Evolutionary conservation across 345 rosid species (phyloP).

Genomic region (Syzygium grande): DNA sequence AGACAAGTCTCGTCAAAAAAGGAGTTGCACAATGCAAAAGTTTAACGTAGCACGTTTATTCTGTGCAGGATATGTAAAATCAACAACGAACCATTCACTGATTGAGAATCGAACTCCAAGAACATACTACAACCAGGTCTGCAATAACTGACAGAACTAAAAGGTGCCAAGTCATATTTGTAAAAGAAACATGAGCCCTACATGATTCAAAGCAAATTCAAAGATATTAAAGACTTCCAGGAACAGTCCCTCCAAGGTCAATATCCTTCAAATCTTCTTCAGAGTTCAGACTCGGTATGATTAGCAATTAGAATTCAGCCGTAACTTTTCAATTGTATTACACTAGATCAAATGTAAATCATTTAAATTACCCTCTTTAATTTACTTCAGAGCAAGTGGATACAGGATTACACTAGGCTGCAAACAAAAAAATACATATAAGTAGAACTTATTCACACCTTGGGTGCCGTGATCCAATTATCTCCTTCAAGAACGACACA

Average conservation of each 20-base stretch:
- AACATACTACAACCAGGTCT: background rate
- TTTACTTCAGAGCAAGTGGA: background rate
- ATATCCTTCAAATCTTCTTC: background rate
- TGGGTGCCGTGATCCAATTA: constrained; percentile 65
- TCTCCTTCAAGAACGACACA: constrained; percentile 88
- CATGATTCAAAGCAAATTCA: background rate
- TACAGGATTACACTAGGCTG: background rate
- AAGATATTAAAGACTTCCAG: background rate
- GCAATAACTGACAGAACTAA: background rate
- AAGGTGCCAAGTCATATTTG: background rate
- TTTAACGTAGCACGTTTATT: background rate
- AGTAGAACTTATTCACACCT: constrained; percentile 21
- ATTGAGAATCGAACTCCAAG: background rate
- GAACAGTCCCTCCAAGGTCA: background rate
- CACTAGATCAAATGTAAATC: background rate
- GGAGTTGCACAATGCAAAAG: background rate
- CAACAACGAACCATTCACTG: background rate
- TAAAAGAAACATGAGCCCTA: background rate
- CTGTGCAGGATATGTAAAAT: background rate
- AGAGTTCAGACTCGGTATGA: background rate
- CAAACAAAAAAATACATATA: background rate
- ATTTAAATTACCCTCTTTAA: background rate
- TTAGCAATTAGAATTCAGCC: background rate
- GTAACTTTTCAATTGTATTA: background rate
- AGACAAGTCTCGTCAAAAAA: background rate